These are phyloP conservation scores for Fusarium protoensiforme DNA, from an alignment of 2,329 filamentous ascomycete species.

Conservation along the genomic window DNA sequence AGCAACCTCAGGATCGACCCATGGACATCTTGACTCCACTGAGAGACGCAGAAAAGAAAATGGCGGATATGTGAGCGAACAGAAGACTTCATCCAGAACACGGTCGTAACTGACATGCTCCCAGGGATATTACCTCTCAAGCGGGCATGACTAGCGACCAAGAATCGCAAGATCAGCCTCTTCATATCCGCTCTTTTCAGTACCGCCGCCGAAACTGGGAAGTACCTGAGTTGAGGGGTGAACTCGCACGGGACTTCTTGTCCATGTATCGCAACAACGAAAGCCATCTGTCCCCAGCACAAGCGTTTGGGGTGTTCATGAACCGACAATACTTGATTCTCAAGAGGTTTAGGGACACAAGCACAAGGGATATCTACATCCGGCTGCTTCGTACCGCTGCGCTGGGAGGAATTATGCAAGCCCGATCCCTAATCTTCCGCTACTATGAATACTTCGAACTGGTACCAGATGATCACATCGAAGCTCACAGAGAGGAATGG, in stretches of 20 bases:
- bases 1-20: neutral
- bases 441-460: neutral
- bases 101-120: neutral
- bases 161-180: neutral
- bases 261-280: neutral
- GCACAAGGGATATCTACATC: neutral
- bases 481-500: neutral
- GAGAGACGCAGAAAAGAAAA: neutral
- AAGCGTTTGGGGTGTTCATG: neutral
- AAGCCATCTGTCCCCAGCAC: neutral
- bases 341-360: neutral
- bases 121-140: neutral
- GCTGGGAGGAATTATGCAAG: neutral
- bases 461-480: neutral
- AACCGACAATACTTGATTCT: neutral
- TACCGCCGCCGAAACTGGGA: neutral
- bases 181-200: neutral
- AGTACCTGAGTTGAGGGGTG: neutral
- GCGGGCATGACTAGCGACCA: neutral
- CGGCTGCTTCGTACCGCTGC: neutral
- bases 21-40: neutral
- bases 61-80: neutral
- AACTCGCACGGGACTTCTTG: neutral
- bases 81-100: neutral
- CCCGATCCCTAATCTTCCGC: neutral